A percentile compares a stretch with the other conserved stretches of the same genome.
phyloP scores from a whole-genome alignment of 2,329 filamentous ascomycete genomes.

The Pochonia chlamydosporia region DNA sequence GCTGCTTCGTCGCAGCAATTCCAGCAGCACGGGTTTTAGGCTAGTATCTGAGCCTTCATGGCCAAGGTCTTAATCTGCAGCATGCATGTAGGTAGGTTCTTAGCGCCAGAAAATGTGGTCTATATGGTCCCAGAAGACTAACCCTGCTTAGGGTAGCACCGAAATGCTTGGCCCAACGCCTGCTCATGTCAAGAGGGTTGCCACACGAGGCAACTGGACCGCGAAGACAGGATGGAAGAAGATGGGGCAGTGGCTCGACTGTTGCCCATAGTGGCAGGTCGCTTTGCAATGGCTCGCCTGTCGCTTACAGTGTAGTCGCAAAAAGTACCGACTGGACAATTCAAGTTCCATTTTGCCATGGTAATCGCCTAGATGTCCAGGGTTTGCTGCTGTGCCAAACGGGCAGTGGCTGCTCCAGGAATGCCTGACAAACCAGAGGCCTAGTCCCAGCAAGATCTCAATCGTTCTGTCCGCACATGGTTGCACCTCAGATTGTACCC shows the following conservation, averaged over 20 bases:
- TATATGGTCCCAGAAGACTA: conserved; percentile 5
- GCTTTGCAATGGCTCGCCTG: conserved; percentile 2
- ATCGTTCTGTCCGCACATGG: neutral
- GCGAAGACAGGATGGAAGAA: neutral
- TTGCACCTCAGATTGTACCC: neutral
- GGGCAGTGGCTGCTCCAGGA: neutral
- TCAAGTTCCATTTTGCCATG: neutral
- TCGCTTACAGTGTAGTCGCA: conserved; percentile 4
- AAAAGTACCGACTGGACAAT: conserved; percentile 9
- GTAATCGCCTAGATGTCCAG: neutral
- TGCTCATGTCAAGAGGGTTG: conserved; percentile 4
- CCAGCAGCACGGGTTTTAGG: conserved; percentile 6
- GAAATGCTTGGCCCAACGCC: conserved; percentile 10
- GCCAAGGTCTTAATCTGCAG: neutral
- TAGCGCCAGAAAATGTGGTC: conserved; percentile 9
- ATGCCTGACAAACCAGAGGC: neutral
- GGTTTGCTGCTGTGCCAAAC: neutral
- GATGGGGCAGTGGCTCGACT: conserved; percentile 5
- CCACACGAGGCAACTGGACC: conserved; percentile 4
- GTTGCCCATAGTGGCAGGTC: conserved; percentile 7
- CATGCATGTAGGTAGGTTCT: conserved; percentile 4
- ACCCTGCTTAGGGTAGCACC: conserved; percentile 12
- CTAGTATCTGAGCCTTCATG: conserved; percentile 2
- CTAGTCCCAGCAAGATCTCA: neutral
- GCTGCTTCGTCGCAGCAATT: neutral